Evolutionary conservation across 2,329 filamentous ascomycete genomes (phyloP).

Genomic region (Pleomassaria siparia): DNA sequence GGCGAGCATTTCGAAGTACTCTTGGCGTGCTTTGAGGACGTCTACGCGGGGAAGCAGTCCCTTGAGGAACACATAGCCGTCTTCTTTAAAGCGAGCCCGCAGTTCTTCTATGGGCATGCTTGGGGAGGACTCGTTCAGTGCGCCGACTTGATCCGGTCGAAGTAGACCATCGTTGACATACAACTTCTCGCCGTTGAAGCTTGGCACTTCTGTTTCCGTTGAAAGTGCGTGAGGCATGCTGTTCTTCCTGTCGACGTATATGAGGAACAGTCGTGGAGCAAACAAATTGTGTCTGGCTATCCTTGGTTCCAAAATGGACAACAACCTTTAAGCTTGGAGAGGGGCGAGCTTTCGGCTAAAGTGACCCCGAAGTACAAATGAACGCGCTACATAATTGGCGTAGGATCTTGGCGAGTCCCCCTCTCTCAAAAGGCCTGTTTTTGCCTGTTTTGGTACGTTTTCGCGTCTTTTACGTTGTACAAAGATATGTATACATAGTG

Average conservation of each 20-base stretch:
- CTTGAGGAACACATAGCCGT: conserved; percentile 61
- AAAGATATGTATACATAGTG: too few relatives aligned
- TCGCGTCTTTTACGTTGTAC: too few relatives aligned
- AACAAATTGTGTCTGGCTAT: too few relatives aligned
- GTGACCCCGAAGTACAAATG: too few relatives aligned
- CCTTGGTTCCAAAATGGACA: too few relatives aligned
- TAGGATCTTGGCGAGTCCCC: too few relatives aligned
- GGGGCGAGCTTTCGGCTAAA: too few relatives aligned
- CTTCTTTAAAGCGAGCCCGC: conserved; percentile 48
- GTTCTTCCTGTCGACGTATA: not conserved
- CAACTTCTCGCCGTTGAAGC: conserved; percentile 34
- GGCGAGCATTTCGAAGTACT: conserved; percentile 57
- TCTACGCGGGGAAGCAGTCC: conserved; percentile 55
- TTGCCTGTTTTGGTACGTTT: too few relatives aligned
- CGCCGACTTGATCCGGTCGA: conserved; percentile 46
- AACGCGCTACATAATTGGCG: too few relatives aligned
- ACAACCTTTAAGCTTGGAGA: too few relatives aligned
- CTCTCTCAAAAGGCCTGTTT: too few relatives aligned
- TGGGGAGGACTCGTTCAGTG: conserved; percentile 48
- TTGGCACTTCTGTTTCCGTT: conserved; percentile 22
- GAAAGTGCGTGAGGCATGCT: conserved; percentile 40
- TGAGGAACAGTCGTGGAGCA: too few relatives aligned
- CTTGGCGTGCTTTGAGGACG: conserved; percentile 53
- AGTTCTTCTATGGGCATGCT: conserved; percentile 52
- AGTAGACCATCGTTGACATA: conserved; percentile 53